A percentile compares a stretch with the other conserved stretches of the same genome.
Conservation (phyloP, 2,329 filamentous ascomycete species). For the Cercospora sp. region DNA sequence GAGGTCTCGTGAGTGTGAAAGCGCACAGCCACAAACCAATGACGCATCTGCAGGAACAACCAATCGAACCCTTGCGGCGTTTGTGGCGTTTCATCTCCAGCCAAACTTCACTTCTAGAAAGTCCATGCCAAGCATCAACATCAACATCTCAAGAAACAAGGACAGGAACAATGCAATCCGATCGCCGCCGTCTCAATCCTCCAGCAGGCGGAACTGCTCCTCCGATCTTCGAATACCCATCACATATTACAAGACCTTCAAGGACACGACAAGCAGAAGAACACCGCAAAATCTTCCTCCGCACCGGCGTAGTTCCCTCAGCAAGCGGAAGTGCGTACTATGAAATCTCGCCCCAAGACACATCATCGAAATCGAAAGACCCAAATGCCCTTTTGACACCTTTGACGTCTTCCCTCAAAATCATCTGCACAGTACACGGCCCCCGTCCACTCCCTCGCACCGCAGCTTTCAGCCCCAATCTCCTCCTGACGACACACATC, state of each 20-base stretch:
- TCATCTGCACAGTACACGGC: slow-evolving; percentile 90
- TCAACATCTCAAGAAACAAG: slow-evolving; percentile 13
- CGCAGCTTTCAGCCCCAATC: slow-evolving; percentile 86
- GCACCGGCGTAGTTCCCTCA: slow-evolving; percentile 88
- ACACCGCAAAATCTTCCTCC: slow-evolving; percentile 84
- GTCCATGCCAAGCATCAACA: slow-evolving; percentile 14
- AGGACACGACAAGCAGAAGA: slow-evolving; percentile 66
- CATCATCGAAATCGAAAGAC: slow-evolving; percentile 29
- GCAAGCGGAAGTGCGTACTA: slow-evolving; percentile 91
- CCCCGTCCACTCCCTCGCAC: slow-evolving; percentile 87
- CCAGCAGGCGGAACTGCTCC: slow-evolving; percentile 74
- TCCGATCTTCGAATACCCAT: slow-evolving; percentile 64
- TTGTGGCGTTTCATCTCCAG: not conserved
- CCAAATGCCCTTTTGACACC: slow-evolving; percentile 53
- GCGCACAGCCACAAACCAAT: slow-evolving; percentile 4
- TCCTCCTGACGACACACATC: slow-evolving; percentile 87
- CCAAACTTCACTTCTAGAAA: slow-evolving; percentile 13
- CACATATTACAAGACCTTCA: slow-evolving; percentile 50
- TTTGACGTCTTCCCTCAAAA: slow-evolving; percentile 71
- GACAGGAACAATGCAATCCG: slow-evolving; percentile 53
- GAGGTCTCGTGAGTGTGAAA: slow-evolving; percentile 7
- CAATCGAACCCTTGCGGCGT: not conserved
- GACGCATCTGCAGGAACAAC: not conserved
- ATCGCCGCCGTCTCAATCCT: slow-evolving; percentile 87
- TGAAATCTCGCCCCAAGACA: slow-evolving; percentile 52